Conservation (phyloP, 305 asterid species). For the Fraxinus latifolia region DNA sequence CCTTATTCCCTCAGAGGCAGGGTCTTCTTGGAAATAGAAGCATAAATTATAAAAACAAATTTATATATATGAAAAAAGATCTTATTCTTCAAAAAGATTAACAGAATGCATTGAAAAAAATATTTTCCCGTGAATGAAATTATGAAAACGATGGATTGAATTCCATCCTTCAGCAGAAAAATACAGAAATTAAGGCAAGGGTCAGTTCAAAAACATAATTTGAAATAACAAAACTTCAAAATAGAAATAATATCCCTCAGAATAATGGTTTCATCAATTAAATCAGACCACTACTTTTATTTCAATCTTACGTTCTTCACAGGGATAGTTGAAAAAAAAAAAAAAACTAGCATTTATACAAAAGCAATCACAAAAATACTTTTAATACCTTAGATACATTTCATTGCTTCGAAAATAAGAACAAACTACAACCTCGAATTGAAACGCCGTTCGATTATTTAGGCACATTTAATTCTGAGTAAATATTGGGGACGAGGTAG, state of each 20-base stretch:
- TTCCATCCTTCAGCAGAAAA: not conserved
- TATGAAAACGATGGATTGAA: not conserved
- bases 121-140: not conserved
- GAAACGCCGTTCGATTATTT: not conserved
- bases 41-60: not conserved
- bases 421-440: not conserved
- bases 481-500: not conserved
- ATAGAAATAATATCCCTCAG: conserved; percentile 29
- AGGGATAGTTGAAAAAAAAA: conserved; percentile 18
- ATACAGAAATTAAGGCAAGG: not conserved
- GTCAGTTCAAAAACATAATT: too few relatives aligned
- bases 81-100: not conserved
- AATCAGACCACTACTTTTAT: conserved; percentile 51
- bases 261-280: conserved; percentile 32
- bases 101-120: not conserved
- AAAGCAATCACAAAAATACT: not conserved
- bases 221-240: not conserved
- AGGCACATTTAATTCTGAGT: not conserved
- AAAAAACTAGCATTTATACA: not conserved
- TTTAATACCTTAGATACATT: not conserved
- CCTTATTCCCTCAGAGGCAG: conserved; percentile 39
- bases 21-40: not conserved
- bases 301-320: conserved; percentile 28
- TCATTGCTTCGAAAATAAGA: not conserved
- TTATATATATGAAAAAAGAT: not conserved